These are phyloP conservation scores for Leccinum truebloodii DNA, from an alignment of 768 basidiomycete species.

Conservation along the genomic window DNA sequence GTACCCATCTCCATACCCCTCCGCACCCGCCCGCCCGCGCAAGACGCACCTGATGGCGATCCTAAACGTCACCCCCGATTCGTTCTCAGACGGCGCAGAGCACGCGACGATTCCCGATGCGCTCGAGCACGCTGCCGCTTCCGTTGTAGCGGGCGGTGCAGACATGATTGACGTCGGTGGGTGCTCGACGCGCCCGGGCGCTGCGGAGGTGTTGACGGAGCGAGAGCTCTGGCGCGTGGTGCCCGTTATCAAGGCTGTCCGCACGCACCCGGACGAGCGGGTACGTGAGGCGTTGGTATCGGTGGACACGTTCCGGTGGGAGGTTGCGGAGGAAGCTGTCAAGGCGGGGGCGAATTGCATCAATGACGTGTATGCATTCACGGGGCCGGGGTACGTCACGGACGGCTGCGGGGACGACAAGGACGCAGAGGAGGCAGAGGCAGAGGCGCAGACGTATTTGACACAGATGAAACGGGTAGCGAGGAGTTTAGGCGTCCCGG, in stretches of 20 bases:
- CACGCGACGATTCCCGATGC: slow-evolving; percentile 56
- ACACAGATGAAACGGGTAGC: slow-evolving; percentile 63
- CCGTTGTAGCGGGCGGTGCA: slow-evolving; percentile 54
- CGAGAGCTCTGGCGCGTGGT: slow-evolving; percentile 77
- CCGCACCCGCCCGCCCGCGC: slow-evolving; percentile 17
- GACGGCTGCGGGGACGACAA: slow-evolving; percentile 3
- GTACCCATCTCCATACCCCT: not conserved
- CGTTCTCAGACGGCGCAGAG: slow-evolving; percentile 85
- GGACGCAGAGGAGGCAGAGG: slow-evolving; percentile 16
- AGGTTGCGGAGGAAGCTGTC: slow-evolving; percentile 45
- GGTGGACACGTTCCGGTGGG: slow-evolving; percentile 30
- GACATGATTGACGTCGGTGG: slow-evolving; percentile 92
- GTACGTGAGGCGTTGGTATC: slow-evolving; percentile 24
- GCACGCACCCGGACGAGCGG: slow-evolving; percentile 30
- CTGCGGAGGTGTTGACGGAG: slow-evolving; percentile 59
- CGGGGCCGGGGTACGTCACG: slow-evolving; percentile 56
- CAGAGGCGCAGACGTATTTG: slow-evolving; percentile 44
- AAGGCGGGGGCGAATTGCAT: slow-evolving; percentile 78
- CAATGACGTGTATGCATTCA: slow-evolving; percentile 88
- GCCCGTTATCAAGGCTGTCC: slow-evolving; percentile 65
- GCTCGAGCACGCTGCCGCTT: slow-evolving; percentile 48
- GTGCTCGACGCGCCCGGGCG: slow-evolving; percentile 87
- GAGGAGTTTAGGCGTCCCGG: slow-evolving; percentile 67
- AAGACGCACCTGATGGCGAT: slow-evolving; percentile 86
- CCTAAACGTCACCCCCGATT: slow-evolving; percentile 92